Base-by-base conservation (phyloP, 2,329 filamentous ascomycete species). In the Penicillium sumatraense region DNA sequence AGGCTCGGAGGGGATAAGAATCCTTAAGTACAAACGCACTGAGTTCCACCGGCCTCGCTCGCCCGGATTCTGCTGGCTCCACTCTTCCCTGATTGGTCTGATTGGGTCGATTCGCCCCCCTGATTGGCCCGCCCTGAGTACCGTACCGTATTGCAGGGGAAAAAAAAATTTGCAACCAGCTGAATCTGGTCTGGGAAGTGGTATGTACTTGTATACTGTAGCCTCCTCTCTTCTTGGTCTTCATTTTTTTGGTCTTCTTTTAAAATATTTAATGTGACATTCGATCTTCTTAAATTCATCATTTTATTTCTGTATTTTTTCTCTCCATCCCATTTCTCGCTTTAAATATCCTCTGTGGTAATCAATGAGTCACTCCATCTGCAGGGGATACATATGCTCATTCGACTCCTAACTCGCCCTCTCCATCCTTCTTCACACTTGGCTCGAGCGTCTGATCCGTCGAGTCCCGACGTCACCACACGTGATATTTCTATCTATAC, bases 21-120 rank as follows among this genome's bases (percentile, higher is more conserved):
- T 63, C 59, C 63, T 66, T 66, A 66, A 66, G 63, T 66, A 66
- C 63, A 54, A 59, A 58, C 55, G 57, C 53, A 49, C 61, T 53
- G 49, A 60, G 58, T 63, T 66, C 63, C 63, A 66, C 63, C 56
- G 52, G 45, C 56, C 51, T 57, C 56, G 46, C 49, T 63, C 53
- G 48, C 45, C 55, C 57, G 31, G 16, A 57, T 59, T 58, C 59
- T 56, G 29, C 56, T 46, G 45, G 51, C 29, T 49, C 44, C 50
- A 29, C 52, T 49, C 31, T 26, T 35, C 21, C 35, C 38, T 56
- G 31, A 63, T 64, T 64, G 60, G 61, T 53, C 11, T 61, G 56
- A 5, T n/a, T 31, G 9, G 29, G 3, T 9, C 29, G n/a, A n/a
- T n/a, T n/a, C n/a, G n/a, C 29, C 29, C 27, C 29, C 29, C 29